These are phyloP conservation scores for Papilionanthe hybrid DNA, from an alignment of 116 monocot species.

Conservation along the genomic window DNA sequence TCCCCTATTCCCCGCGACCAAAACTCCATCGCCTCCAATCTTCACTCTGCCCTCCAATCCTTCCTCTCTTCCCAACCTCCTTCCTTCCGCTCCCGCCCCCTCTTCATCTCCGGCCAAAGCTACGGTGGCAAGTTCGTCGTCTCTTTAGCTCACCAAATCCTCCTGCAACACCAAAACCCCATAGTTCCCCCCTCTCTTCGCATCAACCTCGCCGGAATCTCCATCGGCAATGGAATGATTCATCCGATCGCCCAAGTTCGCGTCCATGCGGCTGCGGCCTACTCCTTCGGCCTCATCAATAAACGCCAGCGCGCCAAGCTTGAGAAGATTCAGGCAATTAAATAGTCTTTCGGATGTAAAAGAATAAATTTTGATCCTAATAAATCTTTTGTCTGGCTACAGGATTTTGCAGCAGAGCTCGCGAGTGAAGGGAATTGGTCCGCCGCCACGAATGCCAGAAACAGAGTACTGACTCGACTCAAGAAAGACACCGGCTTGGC, in stretches of 20 bases:
- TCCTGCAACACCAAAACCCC: conserved; percentile 42
- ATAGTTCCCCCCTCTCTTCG: neutral
- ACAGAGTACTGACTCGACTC: conserved; percentile 25
- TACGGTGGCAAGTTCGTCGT: conserved; percentile 92
- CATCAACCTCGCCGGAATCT: conserved; percentile 59
- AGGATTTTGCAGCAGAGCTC: conserved; percentile 3
- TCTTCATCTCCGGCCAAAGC: conserved; percentile 83
- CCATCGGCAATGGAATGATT: conserved; percentile 72
- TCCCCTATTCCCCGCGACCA: conserved; percentile 58
- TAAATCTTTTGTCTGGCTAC: neutral
- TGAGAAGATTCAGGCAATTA: conserved; percentile 32
- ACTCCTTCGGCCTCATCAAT: conserved; percentile 60
- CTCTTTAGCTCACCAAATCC: conserved; percentile 44
- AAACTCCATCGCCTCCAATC: conserved; percentile 46
- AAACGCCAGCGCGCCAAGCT: conserved; percentile 27
- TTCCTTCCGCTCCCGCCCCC: conserved; percentile 41
- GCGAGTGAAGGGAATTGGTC: conserved; percentile 42
- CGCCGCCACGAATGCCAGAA: conserved; percentile 45
- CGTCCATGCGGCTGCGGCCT: conserved; percentile 51
- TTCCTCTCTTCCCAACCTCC: conserved; percentile 38
- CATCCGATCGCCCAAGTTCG: conserved; percentile 56
- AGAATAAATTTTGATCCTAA: neutral
- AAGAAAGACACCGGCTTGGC: conserved; percentile 62
- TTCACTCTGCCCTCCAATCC: conserved; percentile 41
- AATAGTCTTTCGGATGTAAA: too few species aligned